Evolutionary conservation across 306 rosid species (phyloP).

Genomic region (Vigna unguiculata): DNA sequence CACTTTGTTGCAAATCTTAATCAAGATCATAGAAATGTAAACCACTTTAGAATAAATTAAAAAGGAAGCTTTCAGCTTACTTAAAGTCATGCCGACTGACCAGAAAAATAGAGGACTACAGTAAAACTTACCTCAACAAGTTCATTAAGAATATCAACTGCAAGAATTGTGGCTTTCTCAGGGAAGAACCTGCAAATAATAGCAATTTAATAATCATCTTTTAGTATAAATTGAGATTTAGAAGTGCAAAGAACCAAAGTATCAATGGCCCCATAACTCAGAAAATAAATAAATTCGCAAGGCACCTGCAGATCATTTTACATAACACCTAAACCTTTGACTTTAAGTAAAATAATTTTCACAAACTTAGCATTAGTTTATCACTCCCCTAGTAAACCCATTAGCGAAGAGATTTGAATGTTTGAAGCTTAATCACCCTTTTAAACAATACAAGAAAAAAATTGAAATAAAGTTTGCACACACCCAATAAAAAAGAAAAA

Average conservation of each 20-base stretch:
- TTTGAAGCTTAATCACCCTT: slow-evolving; percentile 6
- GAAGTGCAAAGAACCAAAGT: slow-evolving; percentile 13
- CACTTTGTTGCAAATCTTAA: slow-evolving; percentile 21
- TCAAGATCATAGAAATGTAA: slow-evolving; percentile 2
- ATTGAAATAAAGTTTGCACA: background rate
- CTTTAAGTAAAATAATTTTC: slow-evolving; percentile 15
- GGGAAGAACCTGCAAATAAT: slow-evolving; percentile 84
- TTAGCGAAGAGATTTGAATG: background rate
- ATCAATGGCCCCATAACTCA: slow-evolving; percentile 16
- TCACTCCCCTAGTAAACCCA: slow-evolving; percentile 16
- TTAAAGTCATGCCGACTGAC: background rate
- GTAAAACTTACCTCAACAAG: slow-evolving; percentile 73
- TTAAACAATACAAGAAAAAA: slow-evolving; percentile 10
- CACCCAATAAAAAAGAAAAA: slow-evolving; percentile 4
- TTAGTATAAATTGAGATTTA: slow-evolving; percentile 12
- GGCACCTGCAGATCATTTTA: slow-evolving; percentile 14
- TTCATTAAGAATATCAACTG: slow-evolving; percentile 73
- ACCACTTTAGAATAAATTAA: slow-evolving; percentile 6
- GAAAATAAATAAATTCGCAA: slow-evolving; percentile 15
- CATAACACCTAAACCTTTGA: background rate
- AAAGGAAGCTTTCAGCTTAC: slow-evolving; percentile 14
- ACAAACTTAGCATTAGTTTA: slow-evolving; percentile 5
- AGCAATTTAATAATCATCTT: slow-evolving; percentile 29
- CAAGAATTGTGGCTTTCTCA: slow-evolving; percentile 75
- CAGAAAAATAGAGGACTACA: slow-evolving; percentile 22